Evolutionary conservation across 1,284 basidiomycete species (phyloP).

Genomic region (Leccinum subspadiceum): DNA sequence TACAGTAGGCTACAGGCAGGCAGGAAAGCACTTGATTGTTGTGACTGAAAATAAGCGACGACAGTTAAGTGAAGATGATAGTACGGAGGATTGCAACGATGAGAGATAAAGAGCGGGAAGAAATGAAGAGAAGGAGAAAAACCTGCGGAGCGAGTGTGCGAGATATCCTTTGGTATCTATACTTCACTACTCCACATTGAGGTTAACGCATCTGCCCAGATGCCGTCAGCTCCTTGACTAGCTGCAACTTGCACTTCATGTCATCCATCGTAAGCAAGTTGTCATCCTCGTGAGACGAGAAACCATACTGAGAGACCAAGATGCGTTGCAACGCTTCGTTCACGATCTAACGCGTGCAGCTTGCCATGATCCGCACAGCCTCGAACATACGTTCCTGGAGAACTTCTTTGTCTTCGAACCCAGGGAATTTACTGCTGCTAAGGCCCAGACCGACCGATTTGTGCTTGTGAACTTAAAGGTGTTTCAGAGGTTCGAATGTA

Average conservation of each 20-base stretch:
- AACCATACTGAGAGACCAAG: constrained; percentile 73
- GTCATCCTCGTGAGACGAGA: constrained; percentile 43
- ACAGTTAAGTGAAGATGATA: no score
- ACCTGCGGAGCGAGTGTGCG: no score
- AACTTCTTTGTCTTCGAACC: constrained; percentile 56
- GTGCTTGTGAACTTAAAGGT: constrained; percentile 54
- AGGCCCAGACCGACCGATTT: constrained; percentile 74
- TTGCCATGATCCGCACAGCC: constrained; percentile 24
- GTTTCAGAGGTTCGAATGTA: constrained; percentile 37
- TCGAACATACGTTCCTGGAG: constrained; percentile 54
- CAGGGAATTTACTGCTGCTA: constrained; percentile 68
- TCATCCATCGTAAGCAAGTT: constrained; percentile 11
- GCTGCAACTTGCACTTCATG: constrained; percentile 23
- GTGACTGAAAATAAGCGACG: no score
- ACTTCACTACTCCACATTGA: no score
- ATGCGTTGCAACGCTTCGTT: constrained; percentile 56
- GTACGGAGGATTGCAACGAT: no score
- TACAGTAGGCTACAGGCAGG: no score
- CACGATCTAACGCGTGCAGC: constrained; percentile 50
- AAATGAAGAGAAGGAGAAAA: no score
- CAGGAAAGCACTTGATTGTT: no score
- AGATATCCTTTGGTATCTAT: no score
- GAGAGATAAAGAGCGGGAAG: no score
- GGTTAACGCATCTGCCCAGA: constrained; percentile 25
- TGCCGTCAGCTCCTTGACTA: constrained; percentile 19